Evolutionary conservation across 768 basidiomycete species (phyloP).

Genomic region (Mycena leptocephala): DNA sequence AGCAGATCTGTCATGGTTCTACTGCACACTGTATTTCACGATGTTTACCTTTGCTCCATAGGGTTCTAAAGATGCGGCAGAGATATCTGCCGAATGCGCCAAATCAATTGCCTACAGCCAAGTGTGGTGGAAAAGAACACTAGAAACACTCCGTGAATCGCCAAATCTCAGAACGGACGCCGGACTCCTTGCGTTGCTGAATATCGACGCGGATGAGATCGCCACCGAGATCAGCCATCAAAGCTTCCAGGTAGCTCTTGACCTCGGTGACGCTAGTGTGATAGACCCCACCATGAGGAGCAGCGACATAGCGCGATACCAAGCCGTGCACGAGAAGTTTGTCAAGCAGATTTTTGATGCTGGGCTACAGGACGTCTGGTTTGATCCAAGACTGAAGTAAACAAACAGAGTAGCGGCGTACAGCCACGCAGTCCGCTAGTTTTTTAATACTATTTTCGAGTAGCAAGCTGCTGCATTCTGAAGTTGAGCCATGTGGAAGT

Average conservation of each 20-base stretch:
- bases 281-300: neutral
- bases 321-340: neutral
- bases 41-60: slow-evolving; percentile 8
- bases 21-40: neutral
- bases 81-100: neutral
- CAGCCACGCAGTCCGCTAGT: neutral
- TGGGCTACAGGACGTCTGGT: neutral
- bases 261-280: neutral
- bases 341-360: neutral
- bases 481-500: too few species aligned
- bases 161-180: neutral
- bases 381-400: neutral
- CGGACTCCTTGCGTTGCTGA: neutral
- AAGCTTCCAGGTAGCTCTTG: neutral
- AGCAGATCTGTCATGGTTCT: neutral
- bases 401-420: too few species aligned
- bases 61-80: neutral
- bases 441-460: neutral
- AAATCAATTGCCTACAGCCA: neutral
- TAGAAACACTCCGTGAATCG: too few species aligned
- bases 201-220: neutral
- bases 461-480: too few species aligned
- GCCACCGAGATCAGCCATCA: neutral
- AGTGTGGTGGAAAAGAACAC: neutral
- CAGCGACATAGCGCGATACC: slow-evolving; percentile 7